phyloP scores from a whole-genome alignment of 169 alveolate species.

The Cryptosporidium tyzzeri region DNA sequence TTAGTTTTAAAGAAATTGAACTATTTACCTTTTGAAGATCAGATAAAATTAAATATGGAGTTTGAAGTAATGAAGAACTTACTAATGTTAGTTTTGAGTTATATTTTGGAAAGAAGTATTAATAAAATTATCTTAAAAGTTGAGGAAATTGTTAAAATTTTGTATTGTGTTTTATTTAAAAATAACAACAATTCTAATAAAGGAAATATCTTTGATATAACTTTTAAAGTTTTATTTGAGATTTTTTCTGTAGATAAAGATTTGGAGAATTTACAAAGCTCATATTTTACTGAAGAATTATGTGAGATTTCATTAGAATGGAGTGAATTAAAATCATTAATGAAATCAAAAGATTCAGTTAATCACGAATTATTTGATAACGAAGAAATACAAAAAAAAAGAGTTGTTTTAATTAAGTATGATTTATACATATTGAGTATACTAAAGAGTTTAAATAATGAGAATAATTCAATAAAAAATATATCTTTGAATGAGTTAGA shows the following conservation, averaged over 20 bases:
- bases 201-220: not conserved
- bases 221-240: not conserved
- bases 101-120: not conserved
- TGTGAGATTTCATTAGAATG: not conserved
- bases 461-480: not conserved
- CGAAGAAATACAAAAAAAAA: not conserved
- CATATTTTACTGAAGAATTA: not conserved
- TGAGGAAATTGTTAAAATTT: not conserved
- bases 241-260: not conserved
- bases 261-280: not conserved
- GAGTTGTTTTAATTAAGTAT: not conserved
- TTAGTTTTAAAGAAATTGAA: constrained; percentile 2
- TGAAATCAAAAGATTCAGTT: not conserved
- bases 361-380: not conserved
- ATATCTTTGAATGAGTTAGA: not conserved
- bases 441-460: not conserved
- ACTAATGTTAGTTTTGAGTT: not conserved
- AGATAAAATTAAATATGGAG: not conserved
- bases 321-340: not conserved
- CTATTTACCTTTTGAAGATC: constrained; percentile 59
- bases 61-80: constrained; percentile 1
- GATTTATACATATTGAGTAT: constrained; percentile 5
- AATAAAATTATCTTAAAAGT: not conserved
- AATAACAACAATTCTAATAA: not conserved
- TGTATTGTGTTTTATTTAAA: not conserved